phyloP scores from a whole-genome alignment of 495 filamentous ascomycete genomes.

The Penicillium desertorum region DNA sequence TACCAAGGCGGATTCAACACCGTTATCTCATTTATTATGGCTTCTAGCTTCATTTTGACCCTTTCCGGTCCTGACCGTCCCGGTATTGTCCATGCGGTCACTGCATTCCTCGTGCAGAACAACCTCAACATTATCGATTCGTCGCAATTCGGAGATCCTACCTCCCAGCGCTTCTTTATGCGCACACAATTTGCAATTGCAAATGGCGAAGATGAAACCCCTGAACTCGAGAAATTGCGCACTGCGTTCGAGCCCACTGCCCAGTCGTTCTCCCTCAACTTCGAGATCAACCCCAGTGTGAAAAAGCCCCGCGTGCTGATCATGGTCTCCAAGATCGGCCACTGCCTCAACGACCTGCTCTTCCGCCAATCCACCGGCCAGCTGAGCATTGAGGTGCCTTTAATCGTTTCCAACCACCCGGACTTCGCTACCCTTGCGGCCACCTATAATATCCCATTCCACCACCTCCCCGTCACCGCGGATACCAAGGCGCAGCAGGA shows the following conservation, averaged over 20 bases:
- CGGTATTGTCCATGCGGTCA: conserved; percentile 75
- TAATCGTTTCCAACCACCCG: conserved; percentile 70
- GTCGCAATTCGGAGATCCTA: conserved; percentile 69
- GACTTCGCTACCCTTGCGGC: conserved; percentile 65
- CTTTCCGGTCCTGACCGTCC: conserved; percentile 72
- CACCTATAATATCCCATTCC: conserved; percentile 69
- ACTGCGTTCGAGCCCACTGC: conserved; percentile 55
- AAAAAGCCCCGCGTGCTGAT: conserved; percentile 69
- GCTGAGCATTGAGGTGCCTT: conserved; percentile 65
- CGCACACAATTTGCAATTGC: conserved; percentile 65
- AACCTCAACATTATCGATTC: conserved; percentile 72
- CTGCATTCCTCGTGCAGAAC: conserved; percentile 63
- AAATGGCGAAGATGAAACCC: conserved; percentile 28
- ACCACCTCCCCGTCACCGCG: conserved; percentile 67
- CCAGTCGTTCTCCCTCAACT: conserved; percentile 57
- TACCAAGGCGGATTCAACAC: conserved; percentile 35
- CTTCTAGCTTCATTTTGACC: conserved; percentile 65
- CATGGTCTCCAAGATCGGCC: conserved; percentile 80
- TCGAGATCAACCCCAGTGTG: conserved; percentile 58
- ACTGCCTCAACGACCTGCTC: conserved; percentile 77
- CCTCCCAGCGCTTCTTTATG: conserved; percentile 72
- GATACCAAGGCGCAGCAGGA: conserved; percentile 71
- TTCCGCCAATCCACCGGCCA: conserved; percentile 61
- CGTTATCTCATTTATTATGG: conserved; percentile 33
- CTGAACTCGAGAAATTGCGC: conserved; percentile 45